Evolutionary conservation across 805 yeast genomes (phyloP), one percentile per base, ranked within the genome.

Genomic region (Vanderwaltozyma tropicalis): DNA sequence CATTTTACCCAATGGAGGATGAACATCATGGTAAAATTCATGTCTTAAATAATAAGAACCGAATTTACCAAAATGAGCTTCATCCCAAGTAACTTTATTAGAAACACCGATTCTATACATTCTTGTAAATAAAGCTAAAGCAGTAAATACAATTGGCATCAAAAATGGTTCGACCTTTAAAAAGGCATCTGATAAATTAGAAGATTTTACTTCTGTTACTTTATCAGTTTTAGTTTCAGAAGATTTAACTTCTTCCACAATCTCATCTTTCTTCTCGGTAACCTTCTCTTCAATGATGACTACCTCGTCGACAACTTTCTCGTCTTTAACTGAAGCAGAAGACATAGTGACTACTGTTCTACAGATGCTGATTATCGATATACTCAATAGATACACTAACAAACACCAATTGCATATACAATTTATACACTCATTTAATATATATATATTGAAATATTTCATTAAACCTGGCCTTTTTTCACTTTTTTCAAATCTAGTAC

Each of bases 11-110:
- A 83, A 66, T 1, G 94, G 94, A 9, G 94, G 94, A 54, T 83
- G 94, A 28, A 83, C 94, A 62, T 83, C 94, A 49, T 78, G 85
- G 51, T 83, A 83, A 54, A 81, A 81, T 50, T 83, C 88, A 52
- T 79, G 86, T 59, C 81, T 72, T 48, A 81, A 62, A 57, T 83
- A 83, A 53, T 81, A 78, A 4, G 89, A 78, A 30, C 94, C 94
- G 56, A 83, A 83, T 59, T 82, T 83, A 32, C 92, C 94, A 55
- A 83, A 83, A 66, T 83, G 94, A 6, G 94, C 92, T 59, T 83
- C 94, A 64, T 83, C 94, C 94, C 94, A 83, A 12, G 80, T 79
- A 35, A 83, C 89, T 37, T 66, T 68, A 34, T 72, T 59, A 39
- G 76, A 68, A 28, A 62, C 60, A 16, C 73, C 76, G 34, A 83